A percentile compares a stretch with the other conserved stretches of the same genome.
These are phyloP conservation scores for Fusarium sp. DNA, from an alignment of 2,329 filamentous ascomycete species.

Conservation along the genomic window DNA sequence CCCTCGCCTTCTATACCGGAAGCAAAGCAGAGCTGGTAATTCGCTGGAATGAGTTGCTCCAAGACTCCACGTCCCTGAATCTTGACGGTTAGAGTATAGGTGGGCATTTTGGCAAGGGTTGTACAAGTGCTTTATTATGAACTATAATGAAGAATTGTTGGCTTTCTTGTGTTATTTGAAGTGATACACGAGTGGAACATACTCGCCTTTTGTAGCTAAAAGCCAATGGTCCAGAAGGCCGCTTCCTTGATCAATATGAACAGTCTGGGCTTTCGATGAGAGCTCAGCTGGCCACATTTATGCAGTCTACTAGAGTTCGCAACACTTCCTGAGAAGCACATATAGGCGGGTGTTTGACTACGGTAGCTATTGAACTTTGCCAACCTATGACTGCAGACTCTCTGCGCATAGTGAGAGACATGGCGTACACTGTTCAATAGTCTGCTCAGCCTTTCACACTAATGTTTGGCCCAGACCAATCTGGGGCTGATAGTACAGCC, in stretches of 20 bases:
- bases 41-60: no score
- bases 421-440: neutral
- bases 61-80: accelerated
- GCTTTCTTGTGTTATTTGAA: accelerated
- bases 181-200: accelerated
- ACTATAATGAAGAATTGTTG: accelerated
- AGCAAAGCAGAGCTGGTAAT: neutral
- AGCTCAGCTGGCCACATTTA: neutral
- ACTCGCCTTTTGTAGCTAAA: neutral
- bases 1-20: accelerated
- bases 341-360: no score
- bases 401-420: neutral
- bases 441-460: neutral
- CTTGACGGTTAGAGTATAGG: neutral
- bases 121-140: accelerated
- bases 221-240: neutral
- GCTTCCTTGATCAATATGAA: neutral
- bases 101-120: neutral
- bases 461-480: neutral
- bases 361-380: neutral
- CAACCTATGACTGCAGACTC: neutral
- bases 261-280: neutral
- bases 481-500: neutral
- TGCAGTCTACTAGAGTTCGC: neutral
- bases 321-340: neutral